Evolutionary conservation across 208 protist species (phyloP), one percentile per base, ranked within the genome.

Genomic region (Trypanosoma avium): DNA sequence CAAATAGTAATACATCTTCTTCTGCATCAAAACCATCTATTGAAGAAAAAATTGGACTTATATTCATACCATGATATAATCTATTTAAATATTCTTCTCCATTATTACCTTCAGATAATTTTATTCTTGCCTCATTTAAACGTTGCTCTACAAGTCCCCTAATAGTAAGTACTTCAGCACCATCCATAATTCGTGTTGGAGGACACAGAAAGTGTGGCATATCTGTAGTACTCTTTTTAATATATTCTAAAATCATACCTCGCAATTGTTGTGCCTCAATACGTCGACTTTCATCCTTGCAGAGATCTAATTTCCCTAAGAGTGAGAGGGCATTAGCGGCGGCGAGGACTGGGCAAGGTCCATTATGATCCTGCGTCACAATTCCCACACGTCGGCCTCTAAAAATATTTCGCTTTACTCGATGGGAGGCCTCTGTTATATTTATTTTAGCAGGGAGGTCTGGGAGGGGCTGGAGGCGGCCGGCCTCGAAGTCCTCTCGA

Each of bases 61-160:
- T 60, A 56, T 81, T 72, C 61, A 86, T 61, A 40, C 80, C 80
- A 36, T 67, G 36, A 52, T 86, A 79, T 10, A 86, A 24, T 19
- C 49, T 30, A 12, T 60, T 4, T 59, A 79, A 52, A 36, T 61
- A 57, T 19, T 53, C 29, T 49, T 73, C 46, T 4, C 58, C 61
- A 19, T 48, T 17, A 40, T 21, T 30, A 13, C 52, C 49, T 33
- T 33, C 15, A 35, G 70, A 13, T 3, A 64, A 55, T 50, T 48
- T 22, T 61, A 43, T 17, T 13, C 45, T 24, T 38, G 29, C 48
- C 19, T 62, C 47, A 42, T 43, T 8, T 30, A 60, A 26, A 30
- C 43, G 36, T 22, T 68, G 19, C 24, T 68, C 27, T 17, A 72
- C 49, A 33, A 78, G 26, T 2, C 59, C 46, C 7, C 62, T 29